Base-by-base conservation (phyloP, 805 yeast species). In the Allodekkera sacchari region DNA sequence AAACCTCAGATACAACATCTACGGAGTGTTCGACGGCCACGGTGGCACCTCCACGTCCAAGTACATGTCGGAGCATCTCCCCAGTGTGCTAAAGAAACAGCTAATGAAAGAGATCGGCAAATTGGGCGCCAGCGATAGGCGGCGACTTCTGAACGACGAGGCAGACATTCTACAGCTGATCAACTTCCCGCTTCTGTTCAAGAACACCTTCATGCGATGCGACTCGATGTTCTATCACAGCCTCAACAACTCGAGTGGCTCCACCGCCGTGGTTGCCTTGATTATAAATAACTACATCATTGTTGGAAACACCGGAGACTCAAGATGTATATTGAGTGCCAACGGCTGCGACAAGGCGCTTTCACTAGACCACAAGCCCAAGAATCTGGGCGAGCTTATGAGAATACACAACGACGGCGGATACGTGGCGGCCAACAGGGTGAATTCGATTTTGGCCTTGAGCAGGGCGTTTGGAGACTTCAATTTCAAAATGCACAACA, bases 21-120 rank as follows among this genome's bases (percentile, higher is more conserved):
- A 77, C 51, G 85, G 80, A 0, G 81, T 82, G 2, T 82, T 78
- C 53, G 94, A 82, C 53, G 94, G 94, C 2, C 94, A 82, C 52
- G 94, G 94, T 3, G 88, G 89, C 11, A 62, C 68, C 5, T 66
- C 68, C 17, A 66, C 81, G 15, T 75, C 88, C 2, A 64, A 63
- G 22, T 71, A 59, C 39, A 53, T 81, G 4, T 63, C 75, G 25
- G 61, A 61, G 15, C 48, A 50, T 15, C 54, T 75, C 16, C 57
- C 59, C 5, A 26, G 14, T 7, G 35, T 44, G 3, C 30, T 55
- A 6, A 38, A 42, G 32, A 42, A 39, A 5, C 38, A 37, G 21
- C 33, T 53, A 7, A 30, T 36, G 2, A 22, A 33, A 7, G 35
- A 25, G 13, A 37, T 52, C 5, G 32, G 42, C 31, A 27, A 28